Percentiles rank a stretch among this genome's conserved stretches.
These are phyloP conservation scores for Anisogramma anomala DNA, from an alignment of 2,329 filamentous ascomycete species.

Conservation along the genomic window DNA sequence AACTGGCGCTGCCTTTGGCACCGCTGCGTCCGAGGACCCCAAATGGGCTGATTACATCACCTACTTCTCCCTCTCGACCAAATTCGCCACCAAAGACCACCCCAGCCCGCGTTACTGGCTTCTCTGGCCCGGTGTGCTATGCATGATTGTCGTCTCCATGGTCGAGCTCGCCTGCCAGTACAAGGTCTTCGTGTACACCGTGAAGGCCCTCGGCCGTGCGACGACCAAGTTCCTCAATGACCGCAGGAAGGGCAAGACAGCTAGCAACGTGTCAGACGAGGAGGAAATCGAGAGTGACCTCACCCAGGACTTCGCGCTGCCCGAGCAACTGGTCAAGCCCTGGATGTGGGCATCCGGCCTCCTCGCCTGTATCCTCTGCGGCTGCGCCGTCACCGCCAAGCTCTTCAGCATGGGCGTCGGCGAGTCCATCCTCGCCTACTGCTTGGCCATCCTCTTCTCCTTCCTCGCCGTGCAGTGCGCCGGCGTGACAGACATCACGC, in stretches of 20 bases:
- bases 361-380: constrained; percentile 36
- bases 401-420: constrained; percentile 46
- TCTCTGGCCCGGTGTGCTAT: constrained; percentile 31
- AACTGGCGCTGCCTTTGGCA: constrained; percentile 36
- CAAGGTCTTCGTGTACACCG: constrained; percentile 27
- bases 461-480: constrained; percentile 51
- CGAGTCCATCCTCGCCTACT: constrained; percentile 41
- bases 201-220: constrained; percentile 33
- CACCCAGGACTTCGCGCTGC: constrained; percentile 37
- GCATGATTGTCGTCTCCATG: constrained; percentile 30
- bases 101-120: constrained; percentile 31
- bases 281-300: constrained; percentile 24
- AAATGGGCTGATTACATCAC: constrained; percentile 32
- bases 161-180: constrained; percentile 29
- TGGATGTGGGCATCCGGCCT: constrained; percentile 43
- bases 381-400: constrained; percentile 37
- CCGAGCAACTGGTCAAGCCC: constrained; percentile 36
- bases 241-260: constrained; percentile 30
- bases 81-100: constrained; percentile 21
- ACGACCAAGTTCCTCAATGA: constrained; percentile 29
- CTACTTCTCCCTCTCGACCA: constrained; percentile 23
- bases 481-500: constrained; percentile 49
- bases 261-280: constrained; percentile 24
- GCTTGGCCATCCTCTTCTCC: constrained; percentile 49
- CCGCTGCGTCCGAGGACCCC: constrained; percentile 23